Evolutionary conservation across 805 yeast genomes (phyloP).

Genomic region (Wickerhamomyces chaumierensis): DNA sequence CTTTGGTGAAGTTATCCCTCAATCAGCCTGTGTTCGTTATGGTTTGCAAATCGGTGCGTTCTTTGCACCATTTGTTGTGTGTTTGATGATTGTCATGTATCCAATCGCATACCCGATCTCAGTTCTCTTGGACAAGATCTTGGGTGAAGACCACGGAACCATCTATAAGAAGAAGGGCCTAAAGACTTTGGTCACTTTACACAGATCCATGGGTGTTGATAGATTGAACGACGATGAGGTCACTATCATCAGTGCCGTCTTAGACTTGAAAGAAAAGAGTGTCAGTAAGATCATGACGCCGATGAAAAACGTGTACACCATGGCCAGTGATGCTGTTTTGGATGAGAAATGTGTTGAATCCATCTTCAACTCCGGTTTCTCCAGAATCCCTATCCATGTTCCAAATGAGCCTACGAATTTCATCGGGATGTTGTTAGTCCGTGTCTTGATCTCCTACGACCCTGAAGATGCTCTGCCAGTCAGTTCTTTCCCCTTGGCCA

Average conservation of each 20-base stretch:
- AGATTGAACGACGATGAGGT: conserved; percentile 91
- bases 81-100: conserved; percentile 79
- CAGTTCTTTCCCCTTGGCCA: conserved; percentile 88
- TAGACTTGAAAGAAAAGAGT: conserved; percentile 85
- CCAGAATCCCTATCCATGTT: conserved; percentile 86
- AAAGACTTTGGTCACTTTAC: conserved; percentile 86
- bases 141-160: conserved; percentile 96
- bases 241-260: conserved; percentile 86
- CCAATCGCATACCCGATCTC: conserved; percentile 93
- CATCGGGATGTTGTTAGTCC: conserved; percentile 88
- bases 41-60: conserved; percentile 87
- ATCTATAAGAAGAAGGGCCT: conserved; percentile 86
- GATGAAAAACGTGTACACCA: conserved; percentile 76
- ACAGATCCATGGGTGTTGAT: conserved; percentile 91
- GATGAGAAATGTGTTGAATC: conserved; percentile 81
- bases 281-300: conserved; percentile 92
- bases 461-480: conserved; percentile 94
- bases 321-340: conserved; percentile 71
- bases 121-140: conserved; percentile 58
- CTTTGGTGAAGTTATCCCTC: conserved; percentile 96
- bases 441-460: conserved; percentile 88
- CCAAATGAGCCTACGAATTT: conserved; percentile 86
- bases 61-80: conserved; percentile 78
- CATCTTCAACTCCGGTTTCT: conserved; percentile 87
- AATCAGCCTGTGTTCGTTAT: conserved; percentile 82